Evolutionary conservation across 805 yeast genomes (phyloP).

Genomic region (Isabelozyma heimii): DNA sequence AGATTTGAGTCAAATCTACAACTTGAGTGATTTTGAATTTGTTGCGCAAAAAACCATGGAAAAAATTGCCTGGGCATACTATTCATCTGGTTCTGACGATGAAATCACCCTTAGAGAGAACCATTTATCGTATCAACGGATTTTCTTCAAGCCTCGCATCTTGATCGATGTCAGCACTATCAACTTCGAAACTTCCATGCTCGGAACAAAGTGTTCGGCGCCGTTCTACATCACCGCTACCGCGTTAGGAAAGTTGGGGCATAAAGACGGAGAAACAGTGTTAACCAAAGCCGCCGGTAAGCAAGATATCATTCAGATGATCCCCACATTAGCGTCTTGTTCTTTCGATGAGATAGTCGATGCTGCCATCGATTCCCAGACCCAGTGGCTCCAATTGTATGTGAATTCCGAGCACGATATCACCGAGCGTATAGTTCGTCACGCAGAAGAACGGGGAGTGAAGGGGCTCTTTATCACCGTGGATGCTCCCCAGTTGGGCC

Average conservation of each 20-base stretch:
- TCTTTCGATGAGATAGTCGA: conserved; percentile 21
- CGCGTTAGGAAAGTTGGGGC: conserved; percentile 27
- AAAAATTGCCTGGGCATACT: conserved; percentile 35
- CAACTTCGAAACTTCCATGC: conserved; percentile 12
- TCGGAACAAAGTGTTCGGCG: conserved; percentile 16
- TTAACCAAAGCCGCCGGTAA: conserved; percentile 27
- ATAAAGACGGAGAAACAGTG: conserved; percentile 26
- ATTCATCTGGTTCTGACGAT: conserved; percentile 25
- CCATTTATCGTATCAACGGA: conserved; percentile 15
- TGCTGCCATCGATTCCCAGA: conserved; percentile 19
- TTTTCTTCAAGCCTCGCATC: conserved; percentile 21
- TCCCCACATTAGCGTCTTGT: conserved; percentile 24
- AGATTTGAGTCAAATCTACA: conserved; percentile 64
- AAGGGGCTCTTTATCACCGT: conserved; percentile 32
- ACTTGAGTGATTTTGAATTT: conserved; percentile 82
- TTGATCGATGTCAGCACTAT: conserved; percentile 20
- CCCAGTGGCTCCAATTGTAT: conserved; percentile 30
- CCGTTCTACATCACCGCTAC: conserved; percentile 34
- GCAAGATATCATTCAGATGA: conserved; percentile 31
- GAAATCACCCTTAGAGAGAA: conserved; percentile 20
- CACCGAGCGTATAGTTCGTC: conserved; percentile 15
- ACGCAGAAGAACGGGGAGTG: conserved; percentile 24
- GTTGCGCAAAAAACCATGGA: conserved; percentile 79
- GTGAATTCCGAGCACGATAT: conserved; percentile 27
- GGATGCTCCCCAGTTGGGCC: conserved; percentile 32